Conservation (phyloP, 495 filamentous ascomycete genomes). For the Talaromyces stipitatus region DNA sequence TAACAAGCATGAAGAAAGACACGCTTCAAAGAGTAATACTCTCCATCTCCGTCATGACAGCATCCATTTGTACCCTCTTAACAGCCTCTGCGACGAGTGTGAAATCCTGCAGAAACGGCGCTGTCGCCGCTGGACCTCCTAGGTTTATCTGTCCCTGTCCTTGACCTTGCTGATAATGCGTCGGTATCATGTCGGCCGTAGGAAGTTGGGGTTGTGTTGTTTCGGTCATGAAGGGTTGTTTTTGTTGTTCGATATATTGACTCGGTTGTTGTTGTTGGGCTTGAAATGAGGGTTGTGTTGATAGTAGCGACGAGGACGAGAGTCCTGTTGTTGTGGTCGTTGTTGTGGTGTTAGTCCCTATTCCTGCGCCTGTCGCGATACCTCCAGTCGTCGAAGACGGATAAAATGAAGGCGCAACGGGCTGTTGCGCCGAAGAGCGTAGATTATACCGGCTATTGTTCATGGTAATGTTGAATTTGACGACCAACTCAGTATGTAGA, state of each 20-base stretch:
- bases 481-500: too few species aligned
- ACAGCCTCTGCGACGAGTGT: conserved; percentile 90
- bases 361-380: not conserved
- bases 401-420: not conserved
- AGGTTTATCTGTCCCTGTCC: conserved; percentile 16
- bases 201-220: not conserved
- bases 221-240: not conserved
- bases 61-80: conserved; percentile 83
- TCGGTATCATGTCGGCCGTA: not conserved
- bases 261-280: not conserved
- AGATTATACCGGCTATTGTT: conserved; percentile 4
- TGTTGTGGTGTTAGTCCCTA: conserved; percentile 11
- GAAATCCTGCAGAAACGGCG: conserved; percentile 65
- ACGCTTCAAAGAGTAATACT: conserved; percentile 31
- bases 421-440: conserved; percentile 3
- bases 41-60: conserved; percentile 76
- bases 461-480: not conserved
- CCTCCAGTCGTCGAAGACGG: not conserved
- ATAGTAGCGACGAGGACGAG: not conserved
- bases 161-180: not conserved
- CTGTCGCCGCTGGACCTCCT: conserved; percentile 46
- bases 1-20: not conserved
- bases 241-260: not conserved
- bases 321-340: not conserved
- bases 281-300: not conserved